Evolutionary conservation across 176 grass and related monocot genomes (phyloP).

Genomic region (Carex myosuroides): DNA sequence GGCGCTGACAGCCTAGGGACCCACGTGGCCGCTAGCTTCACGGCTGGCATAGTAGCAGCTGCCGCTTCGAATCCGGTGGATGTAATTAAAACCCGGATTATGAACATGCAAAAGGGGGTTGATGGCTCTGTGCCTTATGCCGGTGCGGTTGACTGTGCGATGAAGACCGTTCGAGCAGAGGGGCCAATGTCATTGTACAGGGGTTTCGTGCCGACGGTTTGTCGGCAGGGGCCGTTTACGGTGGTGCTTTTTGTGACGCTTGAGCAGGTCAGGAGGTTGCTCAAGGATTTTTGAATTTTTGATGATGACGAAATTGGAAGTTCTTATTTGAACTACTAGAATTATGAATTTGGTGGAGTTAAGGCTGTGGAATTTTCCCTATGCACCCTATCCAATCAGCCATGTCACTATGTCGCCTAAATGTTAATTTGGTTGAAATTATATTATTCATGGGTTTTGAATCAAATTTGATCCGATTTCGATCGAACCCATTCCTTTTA

Average conservation of each 20-base stretch:
- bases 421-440: no score
- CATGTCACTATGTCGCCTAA: no score
- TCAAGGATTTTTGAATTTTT: slow-evolving; percentile 29
- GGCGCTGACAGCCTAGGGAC: slow-evolving; percentile 32
- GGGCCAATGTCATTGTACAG: slow-evolving; percentile 78
- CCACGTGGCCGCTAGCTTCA: slow-evolving; percentile 72
- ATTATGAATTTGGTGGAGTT: not conserved
- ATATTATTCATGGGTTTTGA: no score
- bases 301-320: slow-evolving; percentile 25
- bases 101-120: slow-evolving; percentile 81
- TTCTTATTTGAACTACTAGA: not conserved
- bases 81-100: slow-evolving; percentile 76
- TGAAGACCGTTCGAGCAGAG: slow-evolving; percentile 64
- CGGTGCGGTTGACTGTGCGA: slow-evolving; percentile 73
- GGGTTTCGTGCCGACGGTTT: slow-evolving; percentile 46
- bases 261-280: slow-evolving; percentile 48
- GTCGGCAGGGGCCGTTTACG: slow-evolving; percentile 43
- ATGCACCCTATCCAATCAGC: no score
- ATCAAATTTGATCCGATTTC: no score
- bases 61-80: slow-evolving; percentile 73
- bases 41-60: slow-evolving; percentile 52
- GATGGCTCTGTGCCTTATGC: slow-evolving; percentile 56
- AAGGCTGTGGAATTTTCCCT: no score
- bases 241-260: slow-evolving; percentile 50
- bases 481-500: no score